Evolutionary conservation across 2,329 filamentous ascomycete genomes (phyloP), one percentile per base, ranked within the genome.

Genomic region (Sporothrix schenckii): DNA sequence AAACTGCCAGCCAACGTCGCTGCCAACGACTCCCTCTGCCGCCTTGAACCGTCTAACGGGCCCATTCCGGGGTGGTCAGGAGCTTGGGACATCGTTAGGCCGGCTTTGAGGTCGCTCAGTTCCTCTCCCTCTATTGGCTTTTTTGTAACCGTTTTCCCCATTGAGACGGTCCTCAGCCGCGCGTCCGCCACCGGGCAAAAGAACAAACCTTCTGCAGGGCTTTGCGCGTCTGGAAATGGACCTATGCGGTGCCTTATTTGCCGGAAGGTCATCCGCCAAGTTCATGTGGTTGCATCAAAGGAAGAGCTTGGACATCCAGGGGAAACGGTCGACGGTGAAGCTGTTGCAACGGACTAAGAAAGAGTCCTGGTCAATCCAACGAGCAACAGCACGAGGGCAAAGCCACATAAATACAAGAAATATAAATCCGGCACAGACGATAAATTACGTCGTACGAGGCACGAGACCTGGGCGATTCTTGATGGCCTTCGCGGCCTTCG

Each of bases 91-190:
- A 39, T 24, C n/a, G 44, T 61, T 24, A 34, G 24, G 24, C 53
- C 53, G 53, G 4, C 4, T 34, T 34, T 58, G n/a, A 24, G 58
- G 58, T 5, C 39, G 39, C 1, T 47, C 9, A 24, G 5, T 5
- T 41, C 21, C 44, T 7, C 39, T 63, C 21, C 10, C 10, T 21
- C n/a, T 60, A 13, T 39, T 60, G 30, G 13, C 13, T 30, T 14
- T 60, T 14, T 21, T 60, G 56, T 9, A 4, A 21, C 11, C n/a
- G 27, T 9, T 60, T 60, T 60, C 56, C 34, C 56, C 56, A 41
- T 60, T 60, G 19, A 41, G 56, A 60, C 34, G 41, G 56, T n/a
- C 30, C 41, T 60, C 19, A 60, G 56, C 56, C 56, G 56, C 4
- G 30, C 16, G 30, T 30, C 13, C 56, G 39, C 30, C 30, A 6